phyloP scores from a whole-genome alignment of 2,329 filamentous ascomycete genomes.

The Fusarium nematophilum region DNA sequence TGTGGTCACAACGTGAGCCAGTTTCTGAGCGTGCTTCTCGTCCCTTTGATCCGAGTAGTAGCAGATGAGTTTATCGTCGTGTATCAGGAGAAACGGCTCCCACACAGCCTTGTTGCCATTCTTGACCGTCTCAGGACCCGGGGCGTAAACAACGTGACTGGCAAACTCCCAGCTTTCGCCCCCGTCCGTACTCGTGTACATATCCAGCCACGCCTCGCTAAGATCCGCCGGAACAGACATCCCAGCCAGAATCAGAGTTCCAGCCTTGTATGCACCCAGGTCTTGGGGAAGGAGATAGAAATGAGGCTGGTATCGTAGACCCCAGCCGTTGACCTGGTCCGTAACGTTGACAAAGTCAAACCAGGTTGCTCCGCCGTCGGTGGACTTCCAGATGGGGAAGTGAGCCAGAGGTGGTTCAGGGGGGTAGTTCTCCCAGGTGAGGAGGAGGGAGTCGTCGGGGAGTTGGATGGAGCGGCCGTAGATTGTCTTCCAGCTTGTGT shows the following conservation, averaged over 20 bases:
- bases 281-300: slow-evolving; percentile 71
- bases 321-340: slow-evolving; percentile 73
- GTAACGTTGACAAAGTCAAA: slow-evolving; percentile 70
- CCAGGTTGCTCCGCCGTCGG: slow-evolving; percentile 70
- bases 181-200: slow-evolving; percentile 73
- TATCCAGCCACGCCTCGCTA: slow-evolving; percentile 73
- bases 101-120: too few relatives aligned
- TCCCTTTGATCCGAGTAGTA: not conserved
- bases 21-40: not conserved
- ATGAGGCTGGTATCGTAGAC: slow-evolving; percentile 76
- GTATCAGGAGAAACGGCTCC: too few relatives aligned
- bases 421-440: slow-evolving; percentile 68
- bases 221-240: slow-evolving; percentile 70
- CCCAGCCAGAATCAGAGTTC: slow-evolving; percentile 63
- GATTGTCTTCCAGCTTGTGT: slow-evolving; percentile 56
- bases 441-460: slow-evolving; percentile 59
- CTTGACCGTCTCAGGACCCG: too few relatives aligned
- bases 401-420: slow-evolving; percentile 65
- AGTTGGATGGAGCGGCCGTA: slow-evolving; percentile 59
- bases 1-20: not conserved
- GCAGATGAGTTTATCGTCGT: not conserved
- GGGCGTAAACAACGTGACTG: slow-evolving; percentile 68
- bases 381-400: slow-evolving; percentile 66
- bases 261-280: slow-evolving; percentile 68
- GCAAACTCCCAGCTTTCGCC: slow-evolving; percentile 75